Evolutionary conservation across 2,329 filamentous ascomycete species (phyloP), one percentile per base, ranked within the genome.

Genomic region (Didymella arachidicola): DNA sequence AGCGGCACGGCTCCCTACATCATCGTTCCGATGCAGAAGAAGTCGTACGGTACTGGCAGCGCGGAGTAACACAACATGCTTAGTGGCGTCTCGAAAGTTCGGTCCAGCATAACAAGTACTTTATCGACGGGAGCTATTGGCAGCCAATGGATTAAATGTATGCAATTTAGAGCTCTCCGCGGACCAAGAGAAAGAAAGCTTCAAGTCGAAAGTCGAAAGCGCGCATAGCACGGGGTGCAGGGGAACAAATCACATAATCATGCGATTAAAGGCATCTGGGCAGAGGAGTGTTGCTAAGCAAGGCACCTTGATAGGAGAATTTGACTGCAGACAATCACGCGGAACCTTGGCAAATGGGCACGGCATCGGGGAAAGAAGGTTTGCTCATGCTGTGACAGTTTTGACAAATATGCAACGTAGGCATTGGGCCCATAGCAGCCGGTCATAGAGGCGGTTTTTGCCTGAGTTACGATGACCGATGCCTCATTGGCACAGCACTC

Each of bases 21-120:
- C n/a, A 52, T 81, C 32, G 74, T 77, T 27, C 71, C 77, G n/a
- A 79, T 83, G 11, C 77, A 79, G 61, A 80, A 77, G 60, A 78
- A 72, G 49, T 81, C 82, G 47, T 82, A 76, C 16, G 84, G 84
- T 16, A 83, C 77, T 50, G 87, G 87, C 7, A 81, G 75, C 25
- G 87, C 84, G 7, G 79, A 79, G 55, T 87, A 91, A 73, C 74
- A 78, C 2, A 84, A 89, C 34, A 72, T 66, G 7, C 86, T 90
- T 60, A 78, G 77, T n/a, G 82, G 83, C 6, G 62, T 19, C 36
- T 57, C 22, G 57, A 59, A 16, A 58, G 56, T 19, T 55, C 53
- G 34, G 45, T 56, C 19, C 55, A 61, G 7, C 49, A 51, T 47
- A 48, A 49, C 30, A 50, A 36, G 77, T 82, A 70, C 75, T 89